Evolutionary conservation across 2,329 filamentous ascomycete species (phyloP), one percentile per base, ranked within the genome.

Genomic region (Calonectria henricotiae): DNA sequence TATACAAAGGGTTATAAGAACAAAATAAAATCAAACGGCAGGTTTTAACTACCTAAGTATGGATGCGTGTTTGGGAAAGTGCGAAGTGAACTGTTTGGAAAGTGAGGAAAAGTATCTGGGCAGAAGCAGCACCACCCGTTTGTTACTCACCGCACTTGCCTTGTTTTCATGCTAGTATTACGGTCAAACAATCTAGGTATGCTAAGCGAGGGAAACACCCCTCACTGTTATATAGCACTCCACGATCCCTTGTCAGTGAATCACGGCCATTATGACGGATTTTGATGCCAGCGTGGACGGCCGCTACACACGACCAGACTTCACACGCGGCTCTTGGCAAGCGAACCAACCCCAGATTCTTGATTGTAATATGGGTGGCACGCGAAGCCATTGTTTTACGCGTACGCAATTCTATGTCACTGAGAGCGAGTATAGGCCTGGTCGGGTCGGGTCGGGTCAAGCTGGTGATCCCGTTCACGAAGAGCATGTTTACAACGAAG

Each of bases 81-180:
- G n/a, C 35, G 11, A 37, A 25, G 35, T 20, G 35, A 54, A 43
- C 35, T 3, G 20, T 12, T 3, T 12, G n/a, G 35, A 51, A 23
- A 39, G 23, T 51, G 64, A 67, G 64, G 43, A 43, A 32, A 23
- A 37, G 41, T 27, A 20, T 41, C 7, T 11, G 25, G 41, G 15
- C n/a, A 51, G 20, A 25, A 12, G 32, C 35, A 37, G 32, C 32
- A 60, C 32, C 30, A 15, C 47, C 15, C 39, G 17, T 65, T 55
- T 65, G 62, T 61, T 41, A n/a, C 23, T 15, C 55, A 44, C 55
- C 17, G 39, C 62, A 44, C 62, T 25, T 65, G 25, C 62, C 62
- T 17, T 41, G 25, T 23, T 47, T 64, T 55, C 23, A 35, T 44
- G 54, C 23, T 8, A 20, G 37, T 15, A 23, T 23, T 20, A 55